Evolutionary conservation across 2,329 filamentous ascomycete species (phyloP).

Genomic region (Fusarium anthophilum): DNA sequence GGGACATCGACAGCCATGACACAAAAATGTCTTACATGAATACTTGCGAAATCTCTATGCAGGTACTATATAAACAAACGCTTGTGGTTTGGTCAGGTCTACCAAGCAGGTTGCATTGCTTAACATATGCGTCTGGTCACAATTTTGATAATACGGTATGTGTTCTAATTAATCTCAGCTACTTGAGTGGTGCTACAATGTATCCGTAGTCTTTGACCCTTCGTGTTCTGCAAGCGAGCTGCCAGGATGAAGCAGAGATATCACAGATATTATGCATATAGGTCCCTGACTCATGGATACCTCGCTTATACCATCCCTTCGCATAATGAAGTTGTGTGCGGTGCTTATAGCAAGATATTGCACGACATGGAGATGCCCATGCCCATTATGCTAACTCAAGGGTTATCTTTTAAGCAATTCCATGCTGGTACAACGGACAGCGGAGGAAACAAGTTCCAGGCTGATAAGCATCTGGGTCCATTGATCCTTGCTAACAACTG

Average conservation of each 20-base stretch:
- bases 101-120: not conserved
- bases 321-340: not conserved
- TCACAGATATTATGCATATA: not conserved
- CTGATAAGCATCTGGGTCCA: slow-evolving; percentile 12
- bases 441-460: slow-evolving; percentile 18
- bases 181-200: not conserved
- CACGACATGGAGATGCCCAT: not conserved
- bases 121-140: not conserved
- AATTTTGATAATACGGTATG: too few relatives aligned
- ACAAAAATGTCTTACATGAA: not conserved
- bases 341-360: not conserved
- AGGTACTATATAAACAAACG: not conserved
- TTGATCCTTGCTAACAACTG: slow-evolving; percentile 6
- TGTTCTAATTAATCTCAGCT: not conserved
- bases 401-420: not conserved
- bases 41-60: not conserved
- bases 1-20: not conserved
- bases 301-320: not conserved
- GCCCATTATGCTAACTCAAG: slow-evolving; percentile 15
- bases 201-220: not conserved
- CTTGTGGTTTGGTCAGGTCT: not conserved
- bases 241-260: not conserved
- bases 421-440: slow-evolving; percentile 15
- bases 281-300: not conserved
- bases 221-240: not conserved